These are phyloP conservation scores for Ampelomyces quisqualis DNA, from an alignment of 2,329 filamentous ascomycete genomes.

Conservation along the genomic window DNA sequence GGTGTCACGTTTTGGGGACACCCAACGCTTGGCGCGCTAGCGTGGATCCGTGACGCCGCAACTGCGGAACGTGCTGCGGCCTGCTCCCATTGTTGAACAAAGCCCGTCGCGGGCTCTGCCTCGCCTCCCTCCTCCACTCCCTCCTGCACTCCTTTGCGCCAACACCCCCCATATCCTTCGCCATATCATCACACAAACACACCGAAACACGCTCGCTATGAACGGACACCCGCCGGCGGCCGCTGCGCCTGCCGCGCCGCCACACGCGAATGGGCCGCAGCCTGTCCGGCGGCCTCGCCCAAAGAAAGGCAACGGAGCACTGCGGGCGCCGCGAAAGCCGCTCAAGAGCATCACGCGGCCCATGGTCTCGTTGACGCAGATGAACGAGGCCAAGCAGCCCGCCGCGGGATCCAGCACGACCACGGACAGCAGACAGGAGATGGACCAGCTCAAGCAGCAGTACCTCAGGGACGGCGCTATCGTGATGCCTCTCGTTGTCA, in stretches of 20 bases:
- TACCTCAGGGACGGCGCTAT: conserved; percentile 28
- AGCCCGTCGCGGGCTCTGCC: conserved; percentile 9
- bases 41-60: conserved; percentile 19
- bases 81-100: conserved; percentile 2
- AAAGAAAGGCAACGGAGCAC: conserved; percentile 37
- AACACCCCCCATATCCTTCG: conserved; percentile 25
- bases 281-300: conserved; percentile 36
- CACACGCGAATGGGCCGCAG: conserved; percentile 35
- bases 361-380: conserved; percentile 36
- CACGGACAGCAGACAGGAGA: conserved; percentile 14
- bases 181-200: conserved; percentile 1
- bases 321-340: conserved; percentile 37
- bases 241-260: conserved; percentile 29
- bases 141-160: conserved; percentile 23
- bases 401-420: conserved; percentile 9
- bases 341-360: conserved; percentile 38
- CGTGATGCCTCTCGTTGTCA: conserved; percentile 69
- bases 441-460: conserved; percentile 30
- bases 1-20: conserved; percentile 7
- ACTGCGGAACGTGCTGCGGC: conserved; percentile 4
- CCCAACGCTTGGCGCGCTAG: conserved; percentile 11
- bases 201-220: conserved; percentile 14
- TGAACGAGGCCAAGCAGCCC: conserved; percentile 29
- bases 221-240: conserved; percentile 20
- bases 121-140: conserved; percentile 23